phyloP scores from a whole-genome alignment of 768 basidiomycete species.

The Lactarius hatsudake region DNA sequence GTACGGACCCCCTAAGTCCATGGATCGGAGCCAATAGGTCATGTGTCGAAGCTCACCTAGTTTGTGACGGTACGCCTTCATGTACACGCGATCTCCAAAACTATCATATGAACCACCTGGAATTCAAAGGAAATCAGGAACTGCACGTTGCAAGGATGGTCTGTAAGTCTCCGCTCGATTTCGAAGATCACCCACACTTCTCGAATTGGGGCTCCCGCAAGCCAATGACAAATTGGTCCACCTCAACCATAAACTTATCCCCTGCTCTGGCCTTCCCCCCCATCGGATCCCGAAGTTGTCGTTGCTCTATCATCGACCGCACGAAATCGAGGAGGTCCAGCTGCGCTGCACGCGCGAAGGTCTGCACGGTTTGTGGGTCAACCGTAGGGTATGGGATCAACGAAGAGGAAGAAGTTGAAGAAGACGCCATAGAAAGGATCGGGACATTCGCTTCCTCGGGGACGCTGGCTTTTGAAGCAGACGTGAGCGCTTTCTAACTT shows the following conservation, averaged over 20 bases:
- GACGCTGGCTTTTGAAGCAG: slow-evolving; percentile 24
- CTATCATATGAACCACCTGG: slow-evolving; percentile 24
- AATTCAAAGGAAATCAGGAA: slow-evolving; percentile 16
- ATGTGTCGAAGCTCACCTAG: slow-evolving; percentile 10
- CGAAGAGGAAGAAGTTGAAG: slow-evolving; percentile 17
- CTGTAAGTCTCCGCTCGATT: slow-evolving; percentile 10
- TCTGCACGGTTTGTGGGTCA: slow-evolving; percentile 19
- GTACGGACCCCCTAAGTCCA: slow-evolving; percentile 20
- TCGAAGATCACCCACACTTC: slow-evolving; percentile 21
- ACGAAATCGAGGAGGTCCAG: slow-evolving; percentile 25
- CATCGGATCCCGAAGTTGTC: slow-evolving; percentile 24
- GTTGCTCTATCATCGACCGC: slow-evolving; percentile 26
- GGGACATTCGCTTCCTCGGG: slow-evolving; percentile 5
- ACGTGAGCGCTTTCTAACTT: slow-evolving; percentile 15
- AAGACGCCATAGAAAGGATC: slow-evolving; percentile 23
- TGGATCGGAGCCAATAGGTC: slow-evolving; percentile 13
- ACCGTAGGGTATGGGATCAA: slow-evolving; percentile 17
- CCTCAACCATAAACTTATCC: slow-evolving; percentile 25
- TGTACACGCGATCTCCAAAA: slow-evolving; percentile 26
- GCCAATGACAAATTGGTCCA: slow-evolving; percentile 27
- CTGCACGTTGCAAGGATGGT: slow-evolving; percentile 9
- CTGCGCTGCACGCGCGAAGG: slow-evolving; percentile 19
- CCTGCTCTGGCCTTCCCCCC: slow-evolving; percentile 21
- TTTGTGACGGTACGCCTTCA: slow-evolving; percentile 26
- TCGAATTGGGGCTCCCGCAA: slow-evolving; percentile 25